Percentiles rank a stretch among this genome's conserved stretches.
phyloP scores from a whole-genome alignment of 192 early-diverging fungal species.

The Mortierella claussenii region DNA sequence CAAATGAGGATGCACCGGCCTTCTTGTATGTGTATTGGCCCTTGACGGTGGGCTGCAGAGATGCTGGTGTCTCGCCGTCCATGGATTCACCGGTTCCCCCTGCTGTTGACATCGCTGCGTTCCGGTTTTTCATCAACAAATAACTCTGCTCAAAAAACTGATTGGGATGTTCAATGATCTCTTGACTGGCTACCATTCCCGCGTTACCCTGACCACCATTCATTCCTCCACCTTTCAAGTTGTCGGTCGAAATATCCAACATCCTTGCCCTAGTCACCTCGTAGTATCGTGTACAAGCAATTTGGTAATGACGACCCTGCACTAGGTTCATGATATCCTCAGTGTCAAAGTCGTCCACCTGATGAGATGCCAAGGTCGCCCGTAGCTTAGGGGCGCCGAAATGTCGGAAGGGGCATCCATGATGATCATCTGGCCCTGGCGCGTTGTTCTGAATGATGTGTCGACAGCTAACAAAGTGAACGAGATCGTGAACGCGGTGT shows the following conservation, averaged over 20 bases:
- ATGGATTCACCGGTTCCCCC: neutral
- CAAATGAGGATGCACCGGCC: conserved; percentile 20
- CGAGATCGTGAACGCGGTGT: neutral
- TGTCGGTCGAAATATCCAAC: conserved; percentile 23
- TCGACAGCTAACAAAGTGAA: conserved; percentile 66
- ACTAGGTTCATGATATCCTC: conserved; percentile 75
- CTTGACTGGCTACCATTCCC: conserved; percentile 55
- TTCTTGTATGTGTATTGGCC: conserved; percentile 50
- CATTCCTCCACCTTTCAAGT: conserved; percentile 23
- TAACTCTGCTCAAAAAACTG: conserved; percentile 83
- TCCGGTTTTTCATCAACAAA: conserved; percentile 22
- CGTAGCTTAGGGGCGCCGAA: conserved; percentile 73
- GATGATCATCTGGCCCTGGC: conserved; percentile 86
- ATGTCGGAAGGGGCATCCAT: conserved; percentile 96
- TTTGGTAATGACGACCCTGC: conserved; percentile 83
- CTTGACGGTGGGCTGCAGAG: conserved; percentile 28
- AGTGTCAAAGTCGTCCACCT: conserved; percentile 68
- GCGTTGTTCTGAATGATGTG: conserved; percentile 86
- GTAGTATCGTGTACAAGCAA: conserved; percentile 93
- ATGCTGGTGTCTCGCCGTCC: neutral
- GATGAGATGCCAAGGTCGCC: conserved; percentile 65
- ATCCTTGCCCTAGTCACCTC: conserved; percentile 70
- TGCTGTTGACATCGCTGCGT: neutral
- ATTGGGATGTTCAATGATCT: conserved; percentile 93
- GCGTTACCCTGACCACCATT: conserved; percentile 10